Conservation (phyloP, 306 rosid genomes). For the Vicia villosa region DNA sequence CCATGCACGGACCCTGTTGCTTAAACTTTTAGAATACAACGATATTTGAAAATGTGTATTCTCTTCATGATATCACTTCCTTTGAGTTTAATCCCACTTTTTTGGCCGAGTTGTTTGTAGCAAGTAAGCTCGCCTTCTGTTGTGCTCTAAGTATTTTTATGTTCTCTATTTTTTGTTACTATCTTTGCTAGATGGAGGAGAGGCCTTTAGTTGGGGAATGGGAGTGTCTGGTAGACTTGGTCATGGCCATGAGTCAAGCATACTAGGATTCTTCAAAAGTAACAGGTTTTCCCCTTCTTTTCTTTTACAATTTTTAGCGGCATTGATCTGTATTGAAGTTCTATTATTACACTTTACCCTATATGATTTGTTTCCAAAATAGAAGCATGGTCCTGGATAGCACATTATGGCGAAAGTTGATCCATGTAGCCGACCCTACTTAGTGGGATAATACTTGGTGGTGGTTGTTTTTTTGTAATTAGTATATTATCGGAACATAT, state of each 20-base stretch:
- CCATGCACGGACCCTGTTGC: conserved; percentile 2
- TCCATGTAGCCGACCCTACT: too few relatives aligned
- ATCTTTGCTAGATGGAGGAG: conserved; percentile 71
- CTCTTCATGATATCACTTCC: background rate
- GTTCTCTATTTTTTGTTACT: background rate
- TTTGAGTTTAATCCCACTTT: too few relatives aligned
- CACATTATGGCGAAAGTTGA: too few relatives aligned
- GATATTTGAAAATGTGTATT: conserved; percentile 9
- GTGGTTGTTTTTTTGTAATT: background rate
- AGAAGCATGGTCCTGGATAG: too few relatives aligned
- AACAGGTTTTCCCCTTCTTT: conserved; percentile 49
- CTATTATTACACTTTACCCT: background rate
- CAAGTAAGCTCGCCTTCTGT: too few relatives aligned
- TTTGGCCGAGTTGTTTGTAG: too few relatives aligned
- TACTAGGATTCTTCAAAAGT: conserved; percentile 71
- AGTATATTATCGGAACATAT: background rate
- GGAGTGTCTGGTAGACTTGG: conserved; percentile 95
- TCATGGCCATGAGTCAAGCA: conserved; percentile 72
- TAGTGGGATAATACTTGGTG: too few relatives aligned
- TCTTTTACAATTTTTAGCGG: background rate
- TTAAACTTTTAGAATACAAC: background rate
- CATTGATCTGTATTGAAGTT: conserved; percentile 10
- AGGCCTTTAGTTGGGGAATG: conserved; percentile 87
- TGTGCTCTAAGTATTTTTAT: too few relatives aligned
- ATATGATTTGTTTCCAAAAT: background rate